These are phyloP conservation scores for Leishmania martiniquensis DNA, from an alignment of 208 protist genomes.

Conservation along the genomic window DNA sequence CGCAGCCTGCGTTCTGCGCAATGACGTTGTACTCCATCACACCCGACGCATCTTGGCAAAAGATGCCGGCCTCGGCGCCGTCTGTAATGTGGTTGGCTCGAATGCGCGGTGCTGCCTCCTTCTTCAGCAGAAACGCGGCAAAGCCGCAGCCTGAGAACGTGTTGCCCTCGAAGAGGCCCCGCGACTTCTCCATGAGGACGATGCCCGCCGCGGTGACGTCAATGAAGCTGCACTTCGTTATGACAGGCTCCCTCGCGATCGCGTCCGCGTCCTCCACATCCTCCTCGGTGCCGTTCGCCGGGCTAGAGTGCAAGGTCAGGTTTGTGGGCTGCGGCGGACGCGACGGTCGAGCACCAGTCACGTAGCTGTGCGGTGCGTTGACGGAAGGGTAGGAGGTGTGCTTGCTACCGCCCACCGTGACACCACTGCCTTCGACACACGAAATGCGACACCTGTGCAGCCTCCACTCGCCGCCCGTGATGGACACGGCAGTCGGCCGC, in stretches of 20 bases:
- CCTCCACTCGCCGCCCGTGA: constrained; percentile 74
- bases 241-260: constrained; percentile 46
- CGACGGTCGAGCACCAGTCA: not conserved
- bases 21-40: constrained; percentile 85
- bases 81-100: constrained; percentile 72
- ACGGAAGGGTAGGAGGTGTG: not conserved
- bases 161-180: constrained; percentile 75
- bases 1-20: constrained; percentile 75
- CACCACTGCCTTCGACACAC: constrained; percentile 67
- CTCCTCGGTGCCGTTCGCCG: not conserved
- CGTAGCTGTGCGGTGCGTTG: not conserved
- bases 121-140: constrained; percentile 81
- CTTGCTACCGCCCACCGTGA: constrained; percentile 42
- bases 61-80: constrained; percentile 79
- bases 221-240: constrained; percentile 80
- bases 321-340: constrained; percentile 4
- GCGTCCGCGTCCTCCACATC: constrained; percentile 11
- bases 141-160: constrained; percentile 80
- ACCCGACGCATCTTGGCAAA: constrained; percentile 79
- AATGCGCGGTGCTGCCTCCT: constrained; percentile 52
- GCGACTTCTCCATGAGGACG: constrained; percentile 63
- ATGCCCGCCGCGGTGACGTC: constrained; percentile 80
- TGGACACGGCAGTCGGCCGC: constrained; percentile 61
- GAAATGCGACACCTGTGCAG: constrained; percentile 77
- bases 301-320: not conserved